phyloP scores from a whole-genome alignment of 768 basidiomycete genomes.

The Calvatia gigantea region DNA sequence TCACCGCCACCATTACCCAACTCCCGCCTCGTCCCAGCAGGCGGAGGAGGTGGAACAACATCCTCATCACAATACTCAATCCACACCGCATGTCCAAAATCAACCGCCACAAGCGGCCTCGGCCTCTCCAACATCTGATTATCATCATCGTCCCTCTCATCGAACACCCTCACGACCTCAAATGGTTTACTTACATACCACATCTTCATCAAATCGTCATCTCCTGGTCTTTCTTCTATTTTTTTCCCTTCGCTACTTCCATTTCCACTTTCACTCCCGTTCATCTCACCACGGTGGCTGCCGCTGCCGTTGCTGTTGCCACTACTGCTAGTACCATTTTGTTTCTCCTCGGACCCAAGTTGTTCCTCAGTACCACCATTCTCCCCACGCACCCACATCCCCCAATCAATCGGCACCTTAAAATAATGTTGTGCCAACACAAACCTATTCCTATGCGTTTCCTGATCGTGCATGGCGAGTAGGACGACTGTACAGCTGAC shows the following conservation, averaged over 20 bases:
- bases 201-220: slow-evolving; percentile 59
- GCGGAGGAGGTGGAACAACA: slow-evolving; percentile 16
- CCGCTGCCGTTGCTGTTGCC: no score
- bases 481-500: slow-evolving; percentile 73
- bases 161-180: slow-evolving; percentile 65
- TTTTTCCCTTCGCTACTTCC: neutral
- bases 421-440: slow-evolving; percentile 78
- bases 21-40: no score
- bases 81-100: slow-evolving; percentile 88
- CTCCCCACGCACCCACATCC: slow-evolving; percentile 25
- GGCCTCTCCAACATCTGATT: slow-evolving; percentile 39
- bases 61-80: slow-evolving; percentile 53
- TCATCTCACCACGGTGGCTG: slow-evolving; percentile 1
- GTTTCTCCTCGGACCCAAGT: no score
- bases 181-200: slow-evolving; percentile 74
- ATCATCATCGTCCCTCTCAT: slow-evolving; percentile 40
- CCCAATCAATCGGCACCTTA: slow-evolving; percentile 52
- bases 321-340: no score
- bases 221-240: slow-evolving; percentile 15
- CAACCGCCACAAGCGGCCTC: slow-evolving; percentile 72
- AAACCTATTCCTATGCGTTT: slow-evolving; percentile 55
- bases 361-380: slow-evolving; percentile 2
- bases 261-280: neutral
- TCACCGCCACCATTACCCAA: no score
- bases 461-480: slow-evolving; percentile 58